A percentile compares a stretch with the other conserved stretches of the same genome.
Evolutionary conservation across 2,329 filamentous ascomycete genomes (phyloP).

Genomic region (Aspergillus latus): DNA sequence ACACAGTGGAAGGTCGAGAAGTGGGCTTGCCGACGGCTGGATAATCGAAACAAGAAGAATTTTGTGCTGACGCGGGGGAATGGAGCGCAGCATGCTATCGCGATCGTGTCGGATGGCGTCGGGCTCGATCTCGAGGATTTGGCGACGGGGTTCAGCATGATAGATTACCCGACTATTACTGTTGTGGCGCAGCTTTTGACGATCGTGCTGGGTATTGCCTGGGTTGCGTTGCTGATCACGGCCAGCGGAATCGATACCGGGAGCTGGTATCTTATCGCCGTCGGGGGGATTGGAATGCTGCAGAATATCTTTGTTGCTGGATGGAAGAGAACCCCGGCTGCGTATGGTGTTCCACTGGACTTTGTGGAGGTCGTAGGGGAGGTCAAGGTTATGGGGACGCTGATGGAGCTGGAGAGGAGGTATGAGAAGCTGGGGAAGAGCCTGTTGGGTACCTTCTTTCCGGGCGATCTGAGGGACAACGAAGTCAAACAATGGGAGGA

Average conservation of each 20-base stretch:
- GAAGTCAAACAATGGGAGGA: constrained; percentile 18
- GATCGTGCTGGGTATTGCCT: constrained; percentile 34
- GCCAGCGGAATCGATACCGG: constrained; percentile 38
- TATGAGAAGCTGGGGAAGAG: constrained; percentile 33
- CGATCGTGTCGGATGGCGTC: constrained; percentile 35
- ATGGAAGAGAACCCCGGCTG: constrained; percentile 11
- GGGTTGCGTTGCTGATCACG: constrained; percentile 45
- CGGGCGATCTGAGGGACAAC: constrained; percentile 19
- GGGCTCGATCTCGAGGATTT: constrained; percentile 48
- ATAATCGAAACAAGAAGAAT: constrained; percentile 25
- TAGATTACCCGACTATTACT: constrained; percentile 13
- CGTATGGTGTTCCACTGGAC: constrained; percentile 19
- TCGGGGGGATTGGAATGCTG: constrained; percentile 41
- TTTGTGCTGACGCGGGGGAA: constrained; percentile 44
- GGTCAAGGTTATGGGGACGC: constrained; percentile 34
- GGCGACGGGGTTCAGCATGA: constrained; percentile 27
- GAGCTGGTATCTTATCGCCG: constrained; percentile 44
- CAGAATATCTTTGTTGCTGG: constrained; percentile 43
- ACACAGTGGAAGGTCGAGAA: constrained; percentile 49
- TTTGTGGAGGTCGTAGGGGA: constrained; percentile 28
- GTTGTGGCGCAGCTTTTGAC: constrained; percentile 22
- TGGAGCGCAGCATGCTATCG: constrained; percentile 42
- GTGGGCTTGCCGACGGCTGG: constrained; percentile 38
- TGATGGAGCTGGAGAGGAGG: constrained; percentile 31
- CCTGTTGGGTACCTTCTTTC: constrained; percentile 35